Evolutionary conservation across 768 basidiomycete species (phyloP).

Genomic region (Candolleomyces aberdarensis): DNA sequence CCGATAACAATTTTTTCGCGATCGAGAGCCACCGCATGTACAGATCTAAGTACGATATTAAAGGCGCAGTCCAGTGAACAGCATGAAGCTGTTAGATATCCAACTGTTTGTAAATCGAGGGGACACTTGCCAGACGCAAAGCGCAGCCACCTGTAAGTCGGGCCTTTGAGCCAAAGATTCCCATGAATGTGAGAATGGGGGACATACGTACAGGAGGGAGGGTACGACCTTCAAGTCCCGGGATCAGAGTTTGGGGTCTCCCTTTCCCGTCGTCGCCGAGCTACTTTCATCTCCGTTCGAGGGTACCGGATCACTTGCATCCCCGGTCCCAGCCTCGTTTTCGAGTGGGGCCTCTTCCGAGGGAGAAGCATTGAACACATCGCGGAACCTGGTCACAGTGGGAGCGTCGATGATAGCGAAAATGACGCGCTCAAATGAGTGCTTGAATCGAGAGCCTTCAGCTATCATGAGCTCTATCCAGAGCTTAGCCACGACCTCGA

Average conservation of each 20-base stretch:
- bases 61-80: not conserved
- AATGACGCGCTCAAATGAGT: slow-evolving; percentile 59
- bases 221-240: too few species aligned
- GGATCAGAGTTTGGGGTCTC: not conserved
- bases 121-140: too few species aligned
- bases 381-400: not conserved
- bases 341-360: not conserved
- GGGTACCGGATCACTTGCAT: not conserved
- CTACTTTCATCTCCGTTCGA: not conserved
- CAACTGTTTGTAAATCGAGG: not conserved
- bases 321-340: not conserved
- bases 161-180: too few species aligned
- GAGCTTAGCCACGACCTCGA: slow-evolving; percentile 52
- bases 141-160: too few species aligned
- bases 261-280: not conserved
- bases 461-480: slow-evolving; percentile 59
- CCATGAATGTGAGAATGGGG: not conserved
- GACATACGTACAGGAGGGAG: not conserved
- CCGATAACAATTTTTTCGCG: not conserved
- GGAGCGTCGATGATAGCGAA: slow-evolving; percentile 49
- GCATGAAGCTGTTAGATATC: not conserved
- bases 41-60: not conserved
- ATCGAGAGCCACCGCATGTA: not conserved
- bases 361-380: not conserved
- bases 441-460: slow-evolving; percentile 47